Evolutionary conservation across 257 asterid genomes (phyloP), one percentile per base, ranked within the genome.

Genomic region (Marsdenia floribunda): DNA sequence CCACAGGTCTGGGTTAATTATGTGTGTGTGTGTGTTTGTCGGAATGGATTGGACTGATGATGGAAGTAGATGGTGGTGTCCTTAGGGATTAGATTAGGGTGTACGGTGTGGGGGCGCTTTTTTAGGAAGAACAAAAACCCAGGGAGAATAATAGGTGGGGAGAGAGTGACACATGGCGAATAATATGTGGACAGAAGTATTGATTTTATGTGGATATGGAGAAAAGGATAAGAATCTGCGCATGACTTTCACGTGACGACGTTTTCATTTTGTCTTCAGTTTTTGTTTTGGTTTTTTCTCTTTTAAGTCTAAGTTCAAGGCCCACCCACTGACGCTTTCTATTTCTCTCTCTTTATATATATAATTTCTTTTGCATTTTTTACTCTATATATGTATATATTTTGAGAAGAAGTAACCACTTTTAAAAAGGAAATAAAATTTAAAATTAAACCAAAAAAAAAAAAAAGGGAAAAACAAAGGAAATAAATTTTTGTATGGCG

Each of bases 181-280:
- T 72, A 82, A 73, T 13, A 60, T 38, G 76, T 69, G 78, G 80
- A 60, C 77, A 49, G 19, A 49, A 40, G 55, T 71, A 38, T 26
- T 65, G 42, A 13, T 70, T 58, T 18, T 66, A 40, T 76, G 65
- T 67, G 65, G 63, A 49, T 26, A 22, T 59, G 6, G 13, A 37
- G 54, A 70, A 47, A 35, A 18, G 73, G 78, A 78, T 70, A 75
- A 80, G 73, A 75, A 75, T 71, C 53, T 69, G 57, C 77, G 57
- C 77, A 13, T 76, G 80, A 68, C 50, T 57, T 75, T 70, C 83
- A 75, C 86, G 77, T 79, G 75, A 73, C 50, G 73, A 49, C 16
- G 60, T 72, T 50, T 47, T 5, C 77, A 55, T 71, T 77, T 77
- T 77, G 64, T 47, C 54, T 46, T 49, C 40, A 5, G 2, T 53